Conservation (phyloP, 768 basidiomycete genomes). For the Russula griseocarnosa region DNA sequence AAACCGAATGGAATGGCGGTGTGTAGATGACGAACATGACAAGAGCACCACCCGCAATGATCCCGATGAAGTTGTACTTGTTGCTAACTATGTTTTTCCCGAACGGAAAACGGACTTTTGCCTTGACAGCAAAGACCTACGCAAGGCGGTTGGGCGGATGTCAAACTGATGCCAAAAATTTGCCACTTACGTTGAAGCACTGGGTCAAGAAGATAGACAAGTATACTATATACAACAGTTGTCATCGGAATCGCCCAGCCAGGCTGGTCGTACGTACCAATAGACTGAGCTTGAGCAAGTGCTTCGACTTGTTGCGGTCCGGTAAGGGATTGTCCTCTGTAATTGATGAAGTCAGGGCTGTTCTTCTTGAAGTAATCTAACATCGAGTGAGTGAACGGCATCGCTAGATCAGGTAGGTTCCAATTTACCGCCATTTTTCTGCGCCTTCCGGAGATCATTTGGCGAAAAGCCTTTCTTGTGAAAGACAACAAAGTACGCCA, state of each 20-base stretch:
- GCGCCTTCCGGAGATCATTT: constrained; percentile 49
- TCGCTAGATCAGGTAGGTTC: neutral
- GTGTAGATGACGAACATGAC: constrained; percentile 69
- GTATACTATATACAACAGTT: constrained; percentile 40
- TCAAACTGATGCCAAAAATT: neutral
- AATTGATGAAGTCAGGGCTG: constrained; percentile 55
- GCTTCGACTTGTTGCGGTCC: constrained; percentile 54
- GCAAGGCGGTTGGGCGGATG: neutral
- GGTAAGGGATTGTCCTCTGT: constrained; percentile 44
- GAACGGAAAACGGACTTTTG: constrained; percentile 60
- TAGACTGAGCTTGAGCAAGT: constrained; percentile 57
- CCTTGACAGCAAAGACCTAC: constrained; percentile 65
- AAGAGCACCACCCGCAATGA: constrained; percentile 55
- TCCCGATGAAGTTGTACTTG: constrained; percentile 61
- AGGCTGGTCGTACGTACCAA: constrained; percentile 37
- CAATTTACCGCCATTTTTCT: constrained; percentile 33
- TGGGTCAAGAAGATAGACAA: constrained; percentile 65
- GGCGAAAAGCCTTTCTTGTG: constrained; percentile 60
- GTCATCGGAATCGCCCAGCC: constrained; percentile 4
- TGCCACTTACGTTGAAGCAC: constrained; percentile 55
- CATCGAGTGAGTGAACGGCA: neutral
- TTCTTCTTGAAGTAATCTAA: constrained; percentile 46
- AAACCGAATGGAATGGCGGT: constrained; percentile 64
- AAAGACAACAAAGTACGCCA: constrained; percentile 65
- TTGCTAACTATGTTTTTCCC: constrained; percentile 53